Base-by-base conservation (phyloP, 2,329 filamentous ascomycete species). In the Corynespora cassiicola region DNA sequence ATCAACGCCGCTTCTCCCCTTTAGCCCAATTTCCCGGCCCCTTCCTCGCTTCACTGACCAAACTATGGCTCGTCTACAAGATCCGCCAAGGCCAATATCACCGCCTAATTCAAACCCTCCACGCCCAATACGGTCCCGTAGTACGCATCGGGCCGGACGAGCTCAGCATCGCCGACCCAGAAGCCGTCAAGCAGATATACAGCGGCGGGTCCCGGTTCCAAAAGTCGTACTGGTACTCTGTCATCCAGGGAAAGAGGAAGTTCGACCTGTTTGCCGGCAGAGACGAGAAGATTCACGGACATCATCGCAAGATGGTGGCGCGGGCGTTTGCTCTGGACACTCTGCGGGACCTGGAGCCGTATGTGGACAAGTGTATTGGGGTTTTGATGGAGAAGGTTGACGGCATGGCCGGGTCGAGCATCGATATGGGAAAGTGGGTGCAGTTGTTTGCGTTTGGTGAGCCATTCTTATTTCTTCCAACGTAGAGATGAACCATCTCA, bases 391-490 rank as follows among this genome's bases (percentile, higher is more conserved):
- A 50, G 1, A 48, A 55, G 10, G 62, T 72, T 52, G 31, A 38
- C 5, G 45, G 56, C 9, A 39, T 42, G 12, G 30, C 52, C 23
- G 54, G 50, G 6, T 35, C 55, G 32, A 38, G 14, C 7, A 34
- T 70, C 8, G 61, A 71, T 37, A 55, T 71, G 47, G 68, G 58
- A n/a, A 58, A 59, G 18, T 71, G 68, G 67, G 45, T 65, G 14
- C 67, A 71, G 31, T 56, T 70, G 12, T 70, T 69, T 38, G 66
- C 68, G n/a, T 71, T 70, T 35, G 65, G 63, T 68, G 32, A 5
- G 49, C 28, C 22, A 9, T n/a, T n/a, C 15, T 24, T 12, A 6
- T 14, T 28, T 15, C 28, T 9, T 16, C 7, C 8, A n/a, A 9
- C 11, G 16, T 15, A 7, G 7, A 24, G 12, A 9, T 21, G n/a